Evolutionary conservation across 306 rosid genomes (phyloP).

Genomic region (Begonia loranthoides): DNA sequence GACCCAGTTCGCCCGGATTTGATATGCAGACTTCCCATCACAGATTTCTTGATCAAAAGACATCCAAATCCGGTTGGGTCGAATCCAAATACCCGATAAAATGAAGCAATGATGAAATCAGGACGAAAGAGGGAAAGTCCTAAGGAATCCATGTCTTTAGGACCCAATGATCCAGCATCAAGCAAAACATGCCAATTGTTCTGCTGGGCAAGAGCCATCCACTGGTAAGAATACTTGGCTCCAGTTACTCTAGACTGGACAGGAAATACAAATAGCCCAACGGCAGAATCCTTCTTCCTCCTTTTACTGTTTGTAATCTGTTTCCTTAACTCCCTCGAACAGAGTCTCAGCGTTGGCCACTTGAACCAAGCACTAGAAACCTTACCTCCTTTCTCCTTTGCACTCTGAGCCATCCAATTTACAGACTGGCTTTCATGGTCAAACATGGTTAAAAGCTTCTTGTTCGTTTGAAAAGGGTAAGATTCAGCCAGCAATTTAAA

Average conservation of each 20-base stretch:
- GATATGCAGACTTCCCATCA: slow-evolving; percentile 73
- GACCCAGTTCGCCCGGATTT: slow-evolving; percentile 83
- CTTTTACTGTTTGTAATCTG: slow-evolving; percentile 68
- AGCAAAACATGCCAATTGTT: slow-evolving; percentile 96
- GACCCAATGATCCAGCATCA: slow-evolving; percentile 98
- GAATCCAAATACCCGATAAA: slow-evolving; percentile 83
- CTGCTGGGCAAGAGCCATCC: slow-evolving; percentile 99
- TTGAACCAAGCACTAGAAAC: slow-evolving; percentile 85
- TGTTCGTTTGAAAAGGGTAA: slow-evolving; percentile 84
- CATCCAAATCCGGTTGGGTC: slow-evolving; percentile 98
- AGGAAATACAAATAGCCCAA: slow-evolving; percentile 89
- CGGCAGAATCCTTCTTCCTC: slow-evolving; percentile 89
- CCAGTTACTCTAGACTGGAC: slow-evolving; percentile 98
- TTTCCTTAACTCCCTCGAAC: slow-evolving; percentile 88
- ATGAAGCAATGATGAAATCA: slow-evolving; percentile 82
- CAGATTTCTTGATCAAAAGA: slow-evolving; percentile 87
- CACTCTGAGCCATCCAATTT: slow-evolving; percentile 94
- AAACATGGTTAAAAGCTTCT: slow-evolving; percentile 89
- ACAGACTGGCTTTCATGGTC: slow-evolving; percentile 99
- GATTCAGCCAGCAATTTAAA: slow-evolving; percentile 83
- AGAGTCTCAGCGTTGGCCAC: slow-evolving; percentile 94
- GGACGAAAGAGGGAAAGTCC: slow-evolving; percentile 94
- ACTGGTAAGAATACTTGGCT: slow-evolving; percentile 93
- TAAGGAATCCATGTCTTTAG: slow-evolving; percentile 98
- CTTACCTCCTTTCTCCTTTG: slow-evolving; percentile 87